These are phyloP conservation scores for Logfia minima DNA, from an alignment of 129 eudicot genomes.

Conservation along the genomic window DNA sequence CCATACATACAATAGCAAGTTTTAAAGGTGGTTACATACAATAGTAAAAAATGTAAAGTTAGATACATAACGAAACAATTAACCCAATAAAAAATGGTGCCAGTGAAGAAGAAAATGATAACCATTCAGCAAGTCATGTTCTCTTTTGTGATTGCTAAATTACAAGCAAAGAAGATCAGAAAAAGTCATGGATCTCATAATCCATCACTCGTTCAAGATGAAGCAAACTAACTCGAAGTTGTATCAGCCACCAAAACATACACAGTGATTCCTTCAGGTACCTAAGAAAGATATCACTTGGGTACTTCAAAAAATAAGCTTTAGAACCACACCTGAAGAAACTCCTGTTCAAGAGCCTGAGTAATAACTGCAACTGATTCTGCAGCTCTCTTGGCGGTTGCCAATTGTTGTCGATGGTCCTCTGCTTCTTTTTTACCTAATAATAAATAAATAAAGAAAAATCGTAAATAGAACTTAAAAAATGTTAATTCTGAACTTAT, in stretches of 20 bases:
- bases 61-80: too few species aligned
- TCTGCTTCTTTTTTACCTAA: slow-evolving; percentile 63
- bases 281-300: neutral
- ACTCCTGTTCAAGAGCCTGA: slow-evolving; percentile 59
- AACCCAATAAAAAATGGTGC: neutral
- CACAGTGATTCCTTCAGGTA: too few species aligned
- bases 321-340: slow-evolving; percentile 59
- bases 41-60: too few species aligned
- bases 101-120: neutral
- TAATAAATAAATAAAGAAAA: neutral
- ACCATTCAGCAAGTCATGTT: neutral
- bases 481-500: neutral
- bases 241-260: too few species aligned
- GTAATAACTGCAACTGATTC: slow-evolving; percentile 68
- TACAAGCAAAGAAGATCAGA: neutral
- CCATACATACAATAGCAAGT: too few species aligned
- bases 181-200: neutral
- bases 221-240: too few species aligned
- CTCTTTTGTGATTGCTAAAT: neutral
- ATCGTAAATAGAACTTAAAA: neutral
- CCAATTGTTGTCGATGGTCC: slow-evolving; percentile 45
- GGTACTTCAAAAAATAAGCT: slow-evolving; percentile 12
- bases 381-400: slow-evolving; percentile 69
- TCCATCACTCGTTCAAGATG: too few species aligned
- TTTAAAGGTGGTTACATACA: too few species aligned